Base-by-base conservation (phyloP, 768 basidiomycete species). In the Crucibulum laeve region DNA sequence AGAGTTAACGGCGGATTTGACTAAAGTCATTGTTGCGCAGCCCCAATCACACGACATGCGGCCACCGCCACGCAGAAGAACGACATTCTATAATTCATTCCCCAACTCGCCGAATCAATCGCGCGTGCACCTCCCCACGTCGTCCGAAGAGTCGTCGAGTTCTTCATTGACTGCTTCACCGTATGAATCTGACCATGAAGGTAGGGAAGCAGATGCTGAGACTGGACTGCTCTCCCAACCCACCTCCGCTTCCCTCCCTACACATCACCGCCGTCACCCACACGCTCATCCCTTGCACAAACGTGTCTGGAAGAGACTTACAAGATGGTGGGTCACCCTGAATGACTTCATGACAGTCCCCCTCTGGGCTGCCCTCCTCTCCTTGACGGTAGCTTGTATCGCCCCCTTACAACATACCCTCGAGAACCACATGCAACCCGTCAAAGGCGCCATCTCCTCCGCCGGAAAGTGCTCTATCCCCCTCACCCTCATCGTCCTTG, bases 261-360 rank as follows among this genome's bases (percentile, higher is more conserved):
- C 51, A 26, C 28, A 42, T 28, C 15, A 21, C 40, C 25, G 26
- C 39, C 36, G 46, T 10, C 37, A 14, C 33, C 24, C 38, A 19
- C 39, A 22, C 5, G 48, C 42, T 43, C 32, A 35, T 42, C 17
- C 49, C 25, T 23, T 52, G 40, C 28, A 60, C 35, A 56, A 59
- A 15, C 60, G 60, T 17, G 14, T 55, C 4, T 46, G 53, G 30
- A 56, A 58, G 13, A 54, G 55, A 6, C 23, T 67, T 5, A 45
- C 49, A 7, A 55, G 58, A 10, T n/a, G 51, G 18, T 70, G 71
- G 62, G 57, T 58, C 5, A 60, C 64, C 5, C 62, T 84, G 53
- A 76, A 77, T 56, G 72, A 74, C 17, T 91, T 92, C 64, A 90
- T 96, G 85, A 94, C 93, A 0, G 86, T 84, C 0, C 92, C 93